Conservation (phyloP, 306 rosid genomes). For the Oemleria cerasiformis region DNA sequence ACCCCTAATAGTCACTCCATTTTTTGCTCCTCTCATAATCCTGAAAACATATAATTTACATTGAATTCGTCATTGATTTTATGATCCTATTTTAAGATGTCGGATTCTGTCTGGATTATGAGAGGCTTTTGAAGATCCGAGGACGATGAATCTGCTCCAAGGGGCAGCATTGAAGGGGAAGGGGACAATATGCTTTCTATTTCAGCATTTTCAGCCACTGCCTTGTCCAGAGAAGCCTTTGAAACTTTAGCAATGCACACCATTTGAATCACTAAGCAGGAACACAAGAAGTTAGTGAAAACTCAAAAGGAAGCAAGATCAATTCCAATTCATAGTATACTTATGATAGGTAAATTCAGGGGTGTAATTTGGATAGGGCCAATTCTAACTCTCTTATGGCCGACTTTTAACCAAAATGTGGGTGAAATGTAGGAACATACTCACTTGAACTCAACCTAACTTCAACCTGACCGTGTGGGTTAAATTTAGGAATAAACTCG, state of each 20-base stretch:
- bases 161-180: conserved; percentile 24
- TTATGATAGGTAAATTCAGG: background rate
- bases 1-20: background rate
- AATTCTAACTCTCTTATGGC: no score
- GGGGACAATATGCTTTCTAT: conserved; percentile 18
- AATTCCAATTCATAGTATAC: background rate
- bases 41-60: conserved; percentile 4
- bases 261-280: conserved; percentile 37
- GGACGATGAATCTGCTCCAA: conserved; percentile 11
- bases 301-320: background rate
- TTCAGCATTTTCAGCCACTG: conserved; percentile 40
- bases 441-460: no score
- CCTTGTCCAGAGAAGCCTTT: conserved; percentile 50
- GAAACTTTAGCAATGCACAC: conserved; percentile 51
- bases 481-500: no score
- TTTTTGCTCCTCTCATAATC: background rate
- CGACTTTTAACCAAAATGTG: no score
- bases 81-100: conserved; percentile 17
- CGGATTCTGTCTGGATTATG: conserved; percentile 26
- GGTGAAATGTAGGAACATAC: no score
- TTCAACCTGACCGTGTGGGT: no score
- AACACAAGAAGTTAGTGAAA: background rate
- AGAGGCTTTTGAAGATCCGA: conserved; percentile 30
- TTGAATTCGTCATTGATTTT: conserved; percentile 11
- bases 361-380: no score